Evolutionary conservation across 306 rosid genomes (phyloP), one percentile per base, ranked within the genome.

Genomic region (Hippophae gyantsensis): DNA sequence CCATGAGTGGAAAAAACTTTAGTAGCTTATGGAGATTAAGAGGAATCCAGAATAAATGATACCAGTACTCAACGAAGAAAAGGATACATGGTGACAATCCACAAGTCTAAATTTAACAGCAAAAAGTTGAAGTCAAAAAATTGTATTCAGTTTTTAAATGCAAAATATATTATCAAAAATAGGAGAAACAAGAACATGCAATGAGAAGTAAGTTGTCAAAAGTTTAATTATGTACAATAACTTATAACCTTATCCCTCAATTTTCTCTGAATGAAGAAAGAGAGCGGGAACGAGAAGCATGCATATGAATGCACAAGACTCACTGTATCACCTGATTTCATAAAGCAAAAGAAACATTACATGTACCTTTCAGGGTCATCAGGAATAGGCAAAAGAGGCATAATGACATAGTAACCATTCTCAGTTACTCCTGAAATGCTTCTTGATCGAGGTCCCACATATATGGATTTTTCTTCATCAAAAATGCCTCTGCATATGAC

Each of bases 401-500:
- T 88, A 61, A 88, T 80, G 63, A 92, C 74, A 74, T 63, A 88
- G 83, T 92, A 81, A 67, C 99, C 99, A 60, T 92, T 92, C 76
- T 88, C 95, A 18, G 96, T 85, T 62, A 92, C 79, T 69, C 99
- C 96, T 10, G 97, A 92, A 78, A 92, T 88, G 78, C 96, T 92
- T 82, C 99, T 80, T 61, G 96, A 88, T 56, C 99, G 96, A 57
- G 99, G 96, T 44, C 95, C 99, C 47, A 92, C 78, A n/a, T 55
- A 88, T 70, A 88, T 79, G 49, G 96, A 88, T 38, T 67, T 86
- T 67, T 75, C 71, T 69, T 88, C 96, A 77, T 92, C 85, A 68
- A 83, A 85, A 71, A 73, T 71, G 50, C 99, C 96, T 63, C 72
- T 77, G 69, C 86, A 82, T 10, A 57, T 43, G 53, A 88, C 83